phyloP scores from a whole-genome alignment of 768 basidiomycete species.

The Sarcomyxa edulis region DNA sequence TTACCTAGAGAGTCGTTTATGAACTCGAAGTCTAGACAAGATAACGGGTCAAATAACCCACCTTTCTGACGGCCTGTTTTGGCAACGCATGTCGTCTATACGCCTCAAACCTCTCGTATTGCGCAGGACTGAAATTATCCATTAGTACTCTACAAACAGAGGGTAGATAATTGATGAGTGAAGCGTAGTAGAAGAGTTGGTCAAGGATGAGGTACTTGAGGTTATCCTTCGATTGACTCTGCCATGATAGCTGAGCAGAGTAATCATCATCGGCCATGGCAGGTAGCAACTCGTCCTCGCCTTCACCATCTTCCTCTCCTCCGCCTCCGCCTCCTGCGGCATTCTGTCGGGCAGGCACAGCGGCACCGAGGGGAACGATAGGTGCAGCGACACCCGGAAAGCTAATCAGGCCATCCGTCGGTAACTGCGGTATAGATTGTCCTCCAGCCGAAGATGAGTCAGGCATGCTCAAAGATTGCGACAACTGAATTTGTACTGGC shows the following conservation, averaged over 20 bases:
- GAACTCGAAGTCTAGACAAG: neutral
- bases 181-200: no score
- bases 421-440: slow-evolving; percentile 9
- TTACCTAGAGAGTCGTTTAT: slow-evolving; percentile 45
- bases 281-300: slow-evolving; percentile 73
- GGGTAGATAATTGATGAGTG: neutral
- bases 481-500: neutral
- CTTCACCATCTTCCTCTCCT: slow-evolving; percentile 57
- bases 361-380: slow-evolving; percentile 10
- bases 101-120: slow-evolving; percentile 87
- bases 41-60: slow-evolving; percentile 19
- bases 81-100: slow-evolving; percentile 81
- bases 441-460: slow-evolving; percentile 7
- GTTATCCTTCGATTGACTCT: slow-evolving; percentile 86
- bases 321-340: slow-evolving; percentile 10
- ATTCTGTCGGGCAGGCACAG: slow-evolving; percentile 7
- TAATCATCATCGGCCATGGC: slow-evolving; percentile 90
- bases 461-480: neutral
- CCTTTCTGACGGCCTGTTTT: slow-evolving; percentile 80
- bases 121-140: slow-evolving; percentile 79
- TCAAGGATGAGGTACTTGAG: slow-evolving; percentile 60
- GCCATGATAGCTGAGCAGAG: slow-evolving; percentile 76
- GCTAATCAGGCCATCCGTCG: slow-evolving; percentile 16
- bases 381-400: slow-evolving; percentile 12
- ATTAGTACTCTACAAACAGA: slow-evolving; percentile 64